Percentiles rank a stretch among this genome's conserved stretches.
Evolutionary conservation across 768 basidiomycete species (phyloP).

Genomic region (Mycena leptocephala): DNA sequence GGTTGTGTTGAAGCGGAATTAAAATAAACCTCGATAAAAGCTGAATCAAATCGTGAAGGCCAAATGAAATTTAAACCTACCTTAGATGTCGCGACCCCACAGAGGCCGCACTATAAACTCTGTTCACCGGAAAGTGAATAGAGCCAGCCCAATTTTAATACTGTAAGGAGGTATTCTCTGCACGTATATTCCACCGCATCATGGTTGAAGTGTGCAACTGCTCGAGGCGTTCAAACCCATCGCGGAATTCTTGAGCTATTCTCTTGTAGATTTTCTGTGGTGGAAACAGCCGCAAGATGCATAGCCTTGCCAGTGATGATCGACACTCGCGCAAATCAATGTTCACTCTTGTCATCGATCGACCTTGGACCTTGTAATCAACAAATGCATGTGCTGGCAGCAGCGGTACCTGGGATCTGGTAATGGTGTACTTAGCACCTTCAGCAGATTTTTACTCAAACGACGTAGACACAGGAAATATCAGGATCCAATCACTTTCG

Average conservation of each 20-base stretch:
- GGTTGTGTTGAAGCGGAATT: no score
- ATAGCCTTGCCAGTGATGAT: background rate
- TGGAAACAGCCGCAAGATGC: background rate
- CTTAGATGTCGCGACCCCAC: no score
- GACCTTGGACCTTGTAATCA: constrained; percentile 14
- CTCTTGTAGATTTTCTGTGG: background rate
- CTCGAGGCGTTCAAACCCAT: constrained; percentile 1
- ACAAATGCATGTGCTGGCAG: background rate
- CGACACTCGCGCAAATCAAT: background rate
- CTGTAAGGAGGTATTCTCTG: no score
- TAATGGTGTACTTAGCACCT: background rate
- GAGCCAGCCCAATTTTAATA: no score
- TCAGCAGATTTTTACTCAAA: background rate
- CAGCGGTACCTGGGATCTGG: background rate
- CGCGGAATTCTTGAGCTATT: background rate
- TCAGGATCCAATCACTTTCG: background rate
- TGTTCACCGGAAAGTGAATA: no score
- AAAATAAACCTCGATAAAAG: no score
- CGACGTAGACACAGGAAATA: background rate
- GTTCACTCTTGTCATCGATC: background rate
- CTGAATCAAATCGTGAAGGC: no score
- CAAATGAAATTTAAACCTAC: no score
- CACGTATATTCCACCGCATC: no score
- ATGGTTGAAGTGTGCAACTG: no score
- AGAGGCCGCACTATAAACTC: no score